Evolutionary conservation across 164 flowering plant species (phyloP), one percentile per base, ranked within the genome.

Genomic region (Piper longum): DNA sequence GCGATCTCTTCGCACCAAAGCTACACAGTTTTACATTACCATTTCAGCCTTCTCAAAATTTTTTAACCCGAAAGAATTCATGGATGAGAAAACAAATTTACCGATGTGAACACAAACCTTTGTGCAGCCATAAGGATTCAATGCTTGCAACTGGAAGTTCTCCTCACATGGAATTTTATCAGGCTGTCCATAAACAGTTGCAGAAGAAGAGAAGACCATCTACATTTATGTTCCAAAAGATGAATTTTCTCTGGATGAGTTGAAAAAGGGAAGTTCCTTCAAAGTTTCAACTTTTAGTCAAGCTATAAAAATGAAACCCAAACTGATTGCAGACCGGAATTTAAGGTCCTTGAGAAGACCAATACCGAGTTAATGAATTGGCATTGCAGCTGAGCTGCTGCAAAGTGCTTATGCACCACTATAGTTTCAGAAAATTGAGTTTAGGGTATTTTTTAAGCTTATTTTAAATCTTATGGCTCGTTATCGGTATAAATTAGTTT

Each of bases 141-240:
- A 79, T 48, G 98, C 97, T 72, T 69, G 72, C 56, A 86, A 76
- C 16, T 76, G 57, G 60, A 79, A 90, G 73, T 88, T 89, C 73
- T 93, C 97, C 43, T 79, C 80, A 65, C 97, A 90, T 16, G 98
- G 98, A 63, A 86, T 81, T 69, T 84, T 78, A 43, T 90, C 87
- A 54, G 96, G 98, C 68, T 86, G 96, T 43, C 97, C 97, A 72
- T 93, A 93, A 55, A 93, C 97, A 58, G 98, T 90, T 63, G 98
- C 89, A 48, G 98, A 93, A 42, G 98, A 93, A 60, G 97, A 90
- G 78, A 93, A 93, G 43, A 92, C 97, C 88, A 93, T 83, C 98
- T 93, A 63, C 61, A 56, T 16, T 11, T 43, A 3, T 45, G 40
- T 40, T 62, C 48, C 70, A 54, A 62, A 55, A 16, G 26, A 60